Percentiles rank a stretch among this genome's conserved stretches.
These are phyloP conservation scores for Fagopyrum tataricum DNA, from an alignment of 148 eudicot genomes.

Conservation along the genomic window DNA sequence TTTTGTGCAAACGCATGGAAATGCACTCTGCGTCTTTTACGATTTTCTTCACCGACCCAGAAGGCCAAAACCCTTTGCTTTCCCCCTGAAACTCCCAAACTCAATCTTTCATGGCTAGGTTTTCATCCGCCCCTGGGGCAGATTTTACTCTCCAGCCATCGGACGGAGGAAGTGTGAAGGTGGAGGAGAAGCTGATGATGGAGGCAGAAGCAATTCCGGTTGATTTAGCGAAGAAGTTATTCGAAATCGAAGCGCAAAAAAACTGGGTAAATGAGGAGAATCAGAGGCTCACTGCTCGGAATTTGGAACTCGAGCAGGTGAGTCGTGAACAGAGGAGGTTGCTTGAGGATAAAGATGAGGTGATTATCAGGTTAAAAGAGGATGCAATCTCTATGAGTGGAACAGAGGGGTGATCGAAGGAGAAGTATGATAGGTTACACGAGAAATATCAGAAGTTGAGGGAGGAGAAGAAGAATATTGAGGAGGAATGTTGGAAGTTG, in stretches of 20 bases:
- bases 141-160: slow-evolving; percentile 1
- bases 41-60: too few species aligned
- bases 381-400: neutral
- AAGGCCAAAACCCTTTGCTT: neutral
- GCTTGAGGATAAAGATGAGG: neutral
- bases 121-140: neutral
- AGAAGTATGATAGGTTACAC: neutral
- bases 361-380: neutral
- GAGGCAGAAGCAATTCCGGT: neutral
- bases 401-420: neutral
- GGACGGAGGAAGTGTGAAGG: neutral
- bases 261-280: neutral
- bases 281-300: neutral
- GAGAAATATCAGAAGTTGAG: neutral
- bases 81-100: neutral
- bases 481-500: neutral
- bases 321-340: neutral
- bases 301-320: neutral
- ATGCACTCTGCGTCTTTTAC: too few species aligned
- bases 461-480: neutral
- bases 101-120: neutral
- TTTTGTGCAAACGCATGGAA: neutral
- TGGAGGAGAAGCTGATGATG: neutral
- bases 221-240: neutral
- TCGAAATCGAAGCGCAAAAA: neutral